Conservation (phyloP, 83 land plant genomes). For the Thuja plicata region DNA sequence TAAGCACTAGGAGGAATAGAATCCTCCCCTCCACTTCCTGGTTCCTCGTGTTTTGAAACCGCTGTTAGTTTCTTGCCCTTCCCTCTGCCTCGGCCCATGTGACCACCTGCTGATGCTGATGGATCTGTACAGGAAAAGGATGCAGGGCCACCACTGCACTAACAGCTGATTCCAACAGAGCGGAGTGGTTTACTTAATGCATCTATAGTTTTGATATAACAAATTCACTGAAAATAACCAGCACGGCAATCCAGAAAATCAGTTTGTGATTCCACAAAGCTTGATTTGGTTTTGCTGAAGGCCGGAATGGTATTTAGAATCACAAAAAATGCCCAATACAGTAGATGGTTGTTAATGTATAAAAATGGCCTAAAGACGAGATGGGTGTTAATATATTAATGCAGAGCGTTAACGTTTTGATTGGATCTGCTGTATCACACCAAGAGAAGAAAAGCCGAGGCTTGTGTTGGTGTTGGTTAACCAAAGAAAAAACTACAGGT, state of each 20-base stretch:
- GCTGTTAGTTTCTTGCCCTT: conserved; percentile 53
- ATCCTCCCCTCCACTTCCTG: conserved; percentile 65
- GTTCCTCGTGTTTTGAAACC: conserved; percentile 40
- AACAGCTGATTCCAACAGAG: not conserved
- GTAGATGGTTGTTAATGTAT: too few species aligned
- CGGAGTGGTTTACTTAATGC: not conserved
- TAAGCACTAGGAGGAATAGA: conserved; percentile 40
- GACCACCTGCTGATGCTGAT: not conserved
- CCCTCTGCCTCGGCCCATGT: conserved; percentile 68
- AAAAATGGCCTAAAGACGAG: too few species aligned
- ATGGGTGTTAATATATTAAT: too few species aligned
- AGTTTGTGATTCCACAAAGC: not conserved
- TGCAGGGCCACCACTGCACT: not conserved
- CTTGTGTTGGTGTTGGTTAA: too few species aligned
- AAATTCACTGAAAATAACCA: not conserved
- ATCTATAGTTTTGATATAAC: not conserved
- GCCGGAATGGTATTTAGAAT: too few species aligned
- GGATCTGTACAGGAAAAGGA: not conserved
- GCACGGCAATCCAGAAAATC: not conserved
- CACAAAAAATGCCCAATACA: too few species aligned
- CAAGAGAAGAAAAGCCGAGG: too few species aligned
- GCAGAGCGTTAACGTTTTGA: too few species aligned
- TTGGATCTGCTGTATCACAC: too few species aligned
- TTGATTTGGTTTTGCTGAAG: not conserved
- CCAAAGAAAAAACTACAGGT: too few species aligned